phyloP scores from a whole-genome alignment of 345 rosid genomes.

The Limnanthes douglasii region DNA sequence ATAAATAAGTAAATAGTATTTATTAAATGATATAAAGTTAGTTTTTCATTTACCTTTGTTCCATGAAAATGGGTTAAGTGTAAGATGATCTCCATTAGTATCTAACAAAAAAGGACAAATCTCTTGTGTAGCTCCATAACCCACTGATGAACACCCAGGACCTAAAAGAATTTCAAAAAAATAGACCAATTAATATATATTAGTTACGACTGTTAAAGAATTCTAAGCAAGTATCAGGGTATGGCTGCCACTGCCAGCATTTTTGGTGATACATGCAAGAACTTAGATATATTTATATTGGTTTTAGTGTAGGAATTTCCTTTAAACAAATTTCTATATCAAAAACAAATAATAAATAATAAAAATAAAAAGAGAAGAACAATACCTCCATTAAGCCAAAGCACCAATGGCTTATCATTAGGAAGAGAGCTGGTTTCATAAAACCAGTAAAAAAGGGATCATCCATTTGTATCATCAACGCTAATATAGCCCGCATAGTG shows the following conservation, averaged over 20 bases:
- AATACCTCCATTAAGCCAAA: constrained; percentile 99
- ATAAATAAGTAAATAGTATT: no score
- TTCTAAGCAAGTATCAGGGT: no score
- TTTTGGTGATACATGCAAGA: no score
- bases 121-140: constrained; percentile 96
- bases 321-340: no score
- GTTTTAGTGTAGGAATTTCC: no score
- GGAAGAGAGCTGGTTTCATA: constrained; percentile 46
- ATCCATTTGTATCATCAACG: constrained; percentile 37
- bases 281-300: no score
- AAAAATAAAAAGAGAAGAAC: no score
- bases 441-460: constrained; percentile 90
- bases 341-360: no score
- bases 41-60: constrained; percentile 59
- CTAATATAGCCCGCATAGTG: constrained; percentile 80
- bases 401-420: constrained; percentile 58
- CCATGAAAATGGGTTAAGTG: constrained; percentile 66
- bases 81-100: constrained; percentile 35
- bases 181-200: neutral
- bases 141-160: constrained; percentile 96
- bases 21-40: neutral
- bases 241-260: no score
- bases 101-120: constrained; percentile 90
- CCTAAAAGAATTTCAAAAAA: constrained; percentile 24
- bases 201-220: no score